Conservation (phyloP, 2,329 filamentous ascomycete genomes). For the Tolypocladium ophioglossoides region DNA sequence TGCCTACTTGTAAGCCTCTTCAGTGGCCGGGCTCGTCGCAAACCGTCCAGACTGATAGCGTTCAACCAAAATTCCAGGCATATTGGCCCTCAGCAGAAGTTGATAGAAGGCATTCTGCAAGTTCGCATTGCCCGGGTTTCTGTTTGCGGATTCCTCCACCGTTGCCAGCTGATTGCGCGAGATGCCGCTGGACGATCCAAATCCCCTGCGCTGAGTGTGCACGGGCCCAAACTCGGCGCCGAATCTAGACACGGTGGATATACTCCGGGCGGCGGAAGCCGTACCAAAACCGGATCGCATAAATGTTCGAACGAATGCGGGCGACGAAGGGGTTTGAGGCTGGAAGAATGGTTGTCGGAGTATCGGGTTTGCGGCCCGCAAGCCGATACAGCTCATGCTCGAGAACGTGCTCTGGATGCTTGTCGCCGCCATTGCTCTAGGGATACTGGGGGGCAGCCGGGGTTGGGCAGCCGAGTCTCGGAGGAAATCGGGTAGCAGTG, state of each 20-base stretch:
- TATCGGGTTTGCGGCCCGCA: slow-evolving; percentile 17
- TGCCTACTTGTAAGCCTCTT: slow-evolving; percentile 69
- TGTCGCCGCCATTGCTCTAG: slow-evolving; percentile 3
- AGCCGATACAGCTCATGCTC: slow-evolving; percentile 16
- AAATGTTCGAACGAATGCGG: slow-evolving; percentile 13
- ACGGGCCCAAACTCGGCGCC: background rate
- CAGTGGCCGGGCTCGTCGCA: slow-evolving; percentile 67
- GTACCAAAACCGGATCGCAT: slow-evolving; percentile 12
- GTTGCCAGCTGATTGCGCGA: slow-evolving; percentile 64
- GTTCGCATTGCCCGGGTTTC: slow-evolving; percentile 76
- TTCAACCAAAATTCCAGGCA: slow-evolving; percentile 88
- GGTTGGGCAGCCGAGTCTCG: slow-evolving; percentile 9
- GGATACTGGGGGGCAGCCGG: background rate
- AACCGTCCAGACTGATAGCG: slow-evolving; percentile 80
- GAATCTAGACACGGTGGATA: slow-evolving; percentile 6
- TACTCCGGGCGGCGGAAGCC: slow-evolving; percentile 8
- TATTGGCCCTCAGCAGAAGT: slow-evolving; percentile 78
- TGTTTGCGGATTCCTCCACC: slow-evolving; percentile 84
- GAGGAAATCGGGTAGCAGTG: slow-evolving; percentile 17
- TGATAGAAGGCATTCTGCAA: slow-evolving; percentile 93
- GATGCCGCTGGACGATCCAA: slow-evolving; percentile 36
- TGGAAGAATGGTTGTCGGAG: slow-evolving; percentile 16
- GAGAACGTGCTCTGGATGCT: slow-evolving; percentile 11
- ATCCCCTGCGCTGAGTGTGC: slow-evolving; percentile 19
- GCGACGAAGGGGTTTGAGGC: slow-evolving; percentile 6